phyloP scores from a whole-genome alignment of 176 grass and related monocot genomes.

The Oryza coarctata region DNA sequence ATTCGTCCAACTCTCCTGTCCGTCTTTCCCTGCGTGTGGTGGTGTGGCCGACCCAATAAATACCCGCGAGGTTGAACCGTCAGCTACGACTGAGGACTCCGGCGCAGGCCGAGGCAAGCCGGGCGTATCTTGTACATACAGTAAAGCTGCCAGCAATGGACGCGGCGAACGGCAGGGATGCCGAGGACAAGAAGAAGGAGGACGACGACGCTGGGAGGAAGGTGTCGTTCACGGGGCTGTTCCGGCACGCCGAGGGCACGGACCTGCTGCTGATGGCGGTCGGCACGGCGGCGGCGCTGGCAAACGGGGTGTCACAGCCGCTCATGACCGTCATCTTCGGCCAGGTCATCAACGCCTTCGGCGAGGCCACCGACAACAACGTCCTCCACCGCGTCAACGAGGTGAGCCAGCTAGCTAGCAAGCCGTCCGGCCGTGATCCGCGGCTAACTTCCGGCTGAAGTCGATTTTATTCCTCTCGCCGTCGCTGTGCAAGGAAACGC shows the following conservation, averaged over 20 bases:
- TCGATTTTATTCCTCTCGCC: background rate
- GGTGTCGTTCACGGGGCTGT: conserved; percentile 40
- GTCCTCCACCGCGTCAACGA: conserved; percentile 53
- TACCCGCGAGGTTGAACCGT: background rate
- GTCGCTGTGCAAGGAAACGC: background rate
- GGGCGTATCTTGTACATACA: background rate
- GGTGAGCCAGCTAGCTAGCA: conserved; percentile 7
- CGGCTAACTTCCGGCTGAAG: background rate
- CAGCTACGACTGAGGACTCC: background rate
- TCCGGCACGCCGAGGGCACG: conserved; percentile 48
- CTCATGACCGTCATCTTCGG: conserved; percentile 64
- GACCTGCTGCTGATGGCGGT: conserved; percentile 53
- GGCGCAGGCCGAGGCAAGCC: background rate
- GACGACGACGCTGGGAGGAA: conserved; percentile 14
- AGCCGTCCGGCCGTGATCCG: background rate
- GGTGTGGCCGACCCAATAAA: conserved; percentile 27
- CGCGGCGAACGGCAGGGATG: conserved; percentile 22
- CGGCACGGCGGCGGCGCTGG: conserved; percentile 44
- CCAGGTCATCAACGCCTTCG: conserved; percentile 59
- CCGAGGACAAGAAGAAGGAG: background rate
- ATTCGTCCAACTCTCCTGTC: background rate
- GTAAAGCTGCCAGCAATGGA: conserved; percentile 4
- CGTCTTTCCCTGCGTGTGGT: background rate
- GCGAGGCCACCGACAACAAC: conserved; percentile 15
- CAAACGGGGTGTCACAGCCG: conserved; percentile 64